A percentile compares a stretch with the other conserved stretches of the same genome.
phyloP scores from a whole-genome alignment of 192 early-diverging fungal genomes.

The Chytriomyces sp. region DNA sequence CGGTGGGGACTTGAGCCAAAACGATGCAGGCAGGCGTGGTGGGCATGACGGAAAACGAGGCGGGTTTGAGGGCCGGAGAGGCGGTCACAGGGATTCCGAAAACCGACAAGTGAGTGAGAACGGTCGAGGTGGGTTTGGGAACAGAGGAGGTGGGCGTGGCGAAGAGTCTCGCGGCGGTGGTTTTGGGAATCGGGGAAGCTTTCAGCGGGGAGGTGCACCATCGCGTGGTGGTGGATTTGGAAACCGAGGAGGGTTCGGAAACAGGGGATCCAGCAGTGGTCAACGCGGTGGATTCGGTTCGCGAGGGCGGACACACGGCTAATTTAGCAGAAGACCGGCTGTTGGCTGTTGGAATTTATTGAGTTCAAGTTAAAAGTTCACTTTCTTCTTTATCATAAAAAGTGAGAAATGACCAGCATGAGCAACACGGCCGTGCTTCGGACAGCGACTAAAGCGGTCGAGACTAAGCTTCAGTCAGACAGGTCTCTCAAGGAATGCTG shows the following conservation, averaged over 20 bases:
- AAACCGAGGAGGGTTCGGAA: background rate
- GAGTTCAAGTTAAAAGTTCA: too few relatives aligned
- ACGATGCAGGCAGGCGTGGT: background rate
- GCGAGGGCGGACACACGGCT: too few relatives aligned
- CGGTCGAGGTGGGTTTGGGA: constrained; percentile 20
- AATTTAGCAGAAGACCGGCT: too few relatives aligned
- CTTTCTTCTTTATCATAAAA: background rate
- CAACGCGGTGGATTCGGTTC: background rate
- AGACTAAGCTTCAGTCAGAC: too few relatives aligned
- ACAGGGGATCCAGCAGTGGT: background rate
- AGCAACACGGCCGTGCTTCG: too few relatives aligned
- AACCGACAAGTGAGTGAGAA: background rate
- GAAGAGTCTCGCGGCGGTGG: background rate
- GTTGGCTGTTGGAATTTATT: too few relatives aligned
- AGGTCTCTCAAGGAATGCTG: too few relatives aligned
- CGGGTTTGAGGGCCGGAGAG: background rate
- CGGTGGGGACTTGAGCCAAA: background rate
- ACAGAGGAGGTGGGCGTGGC: constrained; percentile 1
- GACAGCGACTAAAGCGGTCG: too few relatives aligned
- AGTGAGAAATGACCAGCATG: background rate
- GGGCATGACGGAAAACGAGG: too few relatives aligned
- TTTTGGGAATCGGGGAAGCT: background rate
- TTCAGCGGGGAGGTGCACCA: background rate
- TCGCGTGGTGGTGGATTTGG: constrained; percentile 25
- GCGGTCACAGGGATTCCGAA: background rate